Evolutionary conservation across 345 rosid species (phyloP).

Genomic region (Salix arbutifolia): DNA sequence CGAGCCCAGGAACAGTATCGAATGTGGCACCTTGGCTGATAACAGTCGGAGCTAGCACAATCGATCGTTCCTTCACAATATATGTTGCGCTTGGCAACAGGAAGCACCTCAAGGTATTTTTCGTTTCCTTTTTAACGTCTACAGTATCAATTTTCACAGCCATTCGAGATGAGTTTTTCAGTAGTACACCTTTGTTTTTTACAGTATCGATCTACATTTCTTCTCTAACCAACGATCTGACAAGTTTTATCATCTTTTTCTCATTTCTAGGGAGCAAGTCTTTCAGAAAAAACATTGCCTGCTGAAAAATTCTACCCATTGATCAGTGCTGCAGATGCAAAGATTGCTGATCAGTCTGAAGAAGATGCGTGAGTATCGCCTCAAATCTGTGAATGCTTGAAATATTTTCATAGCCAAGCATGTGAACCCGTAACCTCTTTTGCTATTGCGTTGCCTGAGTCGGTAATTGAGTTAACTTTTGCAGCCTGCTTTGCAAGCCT

Average conservation of each 20-base stretch:
- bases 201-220: neutral
- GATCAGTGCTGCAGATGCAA: slow-evolving; percentile 5
- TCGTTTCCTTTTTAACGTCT: neutral
- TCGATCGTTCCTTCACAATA: slow-evolving; percentile 13
- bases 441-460: neutral
- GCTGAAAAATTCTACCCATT: slow-evolving; percentile 14
- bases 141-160: neutral
- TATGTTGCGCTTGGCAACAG: slow-evolving; percentile 18
- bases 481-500: slow-evolving; percentile 8
- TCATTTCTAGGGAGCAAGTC: slow-evolving; percentile 14
- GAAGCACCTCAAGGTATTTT: slow-evolving; percentile 16
- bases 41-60: slow-evolving; percentile 22
- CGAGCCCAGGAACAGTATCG: neutral
- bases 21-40: slow-evolving; percentile 23
- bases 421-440: neutral
- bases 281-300: slow-evolving; percentile 14
- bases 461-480: neutral
- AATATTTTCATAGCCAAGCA: neutral
- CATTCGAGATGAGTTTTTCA: neutral
- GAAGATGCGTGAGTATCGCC: slow-evolving; percentile 13
- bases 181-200: neutral
- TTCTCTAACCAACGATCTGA: neutral
- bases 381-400: neutral
- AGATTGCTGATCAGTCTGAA: neutral
- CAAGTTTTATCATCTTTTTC: neutral